Base-by-base conservation (phyloP, 2,329 filamentous ascomycete species). In the Emmonsiellopsis sp. region DNA sequence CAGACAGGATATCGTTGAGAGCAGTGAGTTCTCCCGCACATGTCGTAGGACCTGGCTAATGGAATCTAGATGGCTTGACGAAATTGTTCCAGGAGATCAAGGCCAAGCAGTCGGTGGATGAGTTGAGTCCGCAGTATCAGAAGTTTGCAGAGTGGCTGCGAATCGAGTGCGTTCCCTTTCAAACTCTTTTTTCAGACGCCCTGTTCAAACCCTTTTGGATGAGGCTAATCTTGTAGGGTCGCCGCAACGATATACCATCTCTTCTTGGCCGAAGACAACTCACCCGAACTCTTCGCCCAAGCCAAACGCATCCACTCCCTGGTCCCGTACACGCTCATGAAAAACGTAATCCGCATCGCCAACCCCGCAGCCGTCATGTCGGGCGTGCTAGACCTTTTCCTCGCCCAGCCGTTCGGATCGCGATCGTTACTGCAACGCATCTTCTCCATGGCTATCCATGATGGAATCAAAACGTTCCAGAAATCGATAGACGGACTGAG, bases 81-180 rank as follows among this genome's bases (percentile, higher is more conserved):
- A 92, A 87, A 67, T 79, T 98, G 0, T 97, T 98, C 71, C 80
- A 86, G 54, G 93, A 97, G 67, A 95, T 98, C 69, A 87, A 87
- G 63, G 85, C 90, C 53, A 97, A 97, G 74, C 79, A 88, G 55
- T 89, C 81, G 3, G 92, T 98, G 51, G 80, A 83, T 58, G 89
- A 96, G 61, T 79, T 98, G 51, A 95, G 88, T 64, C 85, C 94
- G 9, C 91, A 97, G 68, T 97, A 97, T 69, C 88, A 93, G 65
- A 98, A 97, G 68, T 97, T 98, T 66, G 92, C 92, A 14, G 93
- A 98, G 69, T 98, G 93, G 93, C 76, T 97, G 49, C 85, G 93
- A 40, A 98, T 98, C 64, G 93, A 98, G 73, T 77, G 65, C 51
- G 72, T 65, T 5, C 9, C 33, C 14, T 47, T 27, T 13, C 31